Evolutionary conservation across 2,329 filamentous ascomycete genomes (phyloP).

Genomic region (Fusarium devonianum): DNA sequence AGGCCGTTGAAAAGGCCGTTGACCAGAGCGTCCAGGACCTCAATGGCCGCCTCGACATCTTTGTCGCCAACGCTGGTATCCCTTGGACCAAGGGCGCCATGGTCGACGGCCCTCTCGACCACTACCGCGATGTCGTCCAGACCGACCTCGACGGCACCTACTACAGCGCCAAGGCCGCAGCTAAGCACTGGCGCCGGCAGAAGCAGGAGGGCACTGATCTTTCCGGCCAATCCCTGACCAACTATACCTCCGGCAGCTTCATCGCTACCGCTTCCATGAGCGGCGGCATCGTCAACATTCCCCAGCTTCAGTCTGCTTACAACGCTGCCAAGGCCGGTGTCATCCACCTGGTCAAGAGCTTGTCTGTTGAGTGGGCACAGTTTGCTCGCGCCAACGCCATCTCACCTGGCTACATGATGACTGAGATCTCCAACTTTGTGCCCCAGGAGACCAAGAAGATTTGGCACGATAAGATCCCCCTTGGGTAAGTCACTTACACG

Average conservation of each 20-base stretch:
- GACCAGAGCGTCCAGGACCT: conserved; percentile 66
- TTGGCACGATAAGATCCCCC: conserved; percentile 40
- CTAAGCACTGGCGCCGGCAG: conserved; percentile 71
- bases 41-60: conserved; percentile 75
- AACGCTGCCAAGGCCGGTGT: conserved; percentile 64
- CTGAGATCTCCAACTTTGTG: conserved; percentile 41
- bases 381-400: conserved; percentile 65
- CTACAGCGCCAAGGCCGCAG: conserved; percentile 75
- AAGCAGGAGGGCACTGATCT: conserved; percentile 64
- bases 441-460: conserved; percentile 39
- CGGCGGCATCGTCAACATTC: conserved; percentile 59
- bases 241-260: conserved; percentile 52
- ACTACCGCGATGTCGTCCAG: conserved; percentile 70
- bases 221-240: conserved; percentile 29
- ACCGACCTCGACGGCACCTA: conserved; percentile 78
- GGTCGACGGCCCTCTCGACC: conserved; percentile 68
- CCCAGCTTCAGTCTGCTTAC: conserved; percentile 62
- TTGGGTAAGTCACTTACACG: conserved; percentile 26
- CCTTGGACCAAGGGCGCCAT: conserved; percentile 73
- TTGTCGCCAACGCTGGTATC: conserved; percentile 78
- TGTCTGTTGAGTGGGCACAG: conserved; percentile 64
- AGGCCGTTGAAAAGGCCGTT: conserved; percentile 57
- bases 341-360: conserved; percentile 62
- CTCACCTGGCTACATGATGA: conserved; percentile 47
- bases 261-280: conserved; percentile 62